Base-by-base conservation (phyloP, 75 land plant genomes). In the Selaginella tamariscina region DNA sequence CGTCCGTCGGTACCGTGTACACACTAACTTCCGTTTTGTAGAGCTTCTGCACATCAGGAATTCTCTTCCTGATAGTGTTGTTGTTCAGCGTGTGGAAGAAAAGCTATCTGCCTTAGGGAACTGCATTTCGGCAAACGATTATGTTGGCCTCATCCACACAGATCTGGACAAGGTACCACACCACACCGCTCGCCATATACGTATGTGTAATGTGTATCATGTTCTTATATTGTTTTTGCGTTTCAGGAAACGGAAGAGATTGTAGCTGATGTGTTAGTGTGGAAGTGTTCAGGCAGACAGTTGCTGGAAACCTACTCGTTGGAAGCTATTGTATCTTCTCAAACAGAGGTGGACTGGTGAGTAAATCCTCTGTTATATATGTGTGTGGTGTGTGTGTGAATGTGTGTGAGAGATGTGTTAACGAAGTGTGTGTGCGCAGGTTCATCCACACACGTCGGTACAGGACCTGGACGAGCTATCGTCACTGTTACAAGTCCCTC, bases 271-370 rank as follows among this genome's bases (percentile, higher is more conserved):
- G 86, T 92, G 68, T 88, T 66, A 89, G 89, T 31, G 89, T 92
- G 0, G 98, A 92, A 69, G 98, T 92, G 2, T 92, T 92, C 69
- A 82, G 98, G 82, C 98, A 92, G 81, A 92, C 98, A 24, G 78
- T 92, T 71, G 98, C 98, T 33, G 98, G 89, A 1, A 92, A 88
- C 55, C 81, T 84, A 26, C 87, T 92, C 31, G 98, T 92, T 24
- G 94, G 98, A 2, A 92, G 94, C 70, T 92, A 84, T 59, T 82
- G 89, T 64, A 65, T 73, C 21, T 84, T 92, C 56, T 79, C 98
- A 1, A 92, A 88, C 63, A 76, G 79, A 68, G 98, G 98, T 54
- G 98, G 98, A 30, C 65, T 92, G 87, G 94, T 92, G 78, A 79
- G 86, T 64, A 39, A 15, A 39, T 39, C 49, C 49, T 39, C n/a